These are phyloP conservation scores for Fibroporia radiculosa DNA, from an alignment of 768 basidiomycete species.

Conservation along the genomic window DNA sequence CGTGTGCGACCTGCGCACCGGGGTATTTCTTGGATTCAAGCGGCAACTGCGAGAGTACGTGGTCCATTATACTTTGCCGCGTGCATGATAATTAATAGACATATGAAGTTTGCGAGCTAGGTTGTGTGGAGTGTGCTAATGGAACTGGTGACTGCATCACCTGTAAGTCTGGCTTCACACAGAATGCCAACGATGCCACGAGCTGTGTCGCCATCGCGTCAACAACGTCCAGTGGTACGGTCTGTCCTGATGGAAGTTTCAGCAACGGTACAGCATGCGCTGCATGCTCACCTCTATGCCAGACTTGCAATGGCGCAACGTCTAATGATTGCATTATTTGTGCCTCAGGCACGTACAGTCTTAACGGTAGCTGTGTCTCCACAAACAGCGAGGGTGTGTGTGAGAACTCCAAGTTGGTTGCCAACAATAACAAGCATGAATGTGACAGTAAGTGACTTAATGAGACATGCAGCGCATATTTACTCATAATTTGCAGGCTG, in stretches of 20 bases:
- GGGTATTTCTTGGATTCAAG: constrained; percentile 69
- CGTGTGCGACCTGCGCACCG: constrained; percentile 63
- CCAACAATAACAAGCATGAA: constrained; percentile 73
- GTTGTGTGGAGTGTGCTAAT: constrained; percentile 65
- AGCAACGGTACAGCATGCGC: constrained; percentile 45
- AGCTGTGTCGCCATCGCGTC: constrained; percentile 51
- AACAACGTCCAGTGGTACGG: constrained; percentile 40
- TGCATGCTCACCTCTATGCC: constrained; percentile 57
- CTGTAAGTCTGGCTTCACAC: constrained; percentile 66
- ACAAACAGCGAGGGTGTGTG: constrained; percentile 67
- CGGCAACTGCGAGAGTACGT: constrained; percentile 65
- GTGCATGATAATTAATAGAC: background rate
- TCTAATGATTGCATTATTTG: constrained; percentile 71
- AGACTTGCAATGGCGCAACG: constrained; percentile 60
- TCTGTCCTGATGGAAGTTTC: constrained; percentile 65
- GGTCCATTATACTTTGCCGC: background rate
- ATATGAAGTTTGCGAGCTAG: constrained; percentile 56
- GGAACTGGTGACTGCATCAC: constrained; percentile 61
- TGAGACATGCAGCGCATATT: constrained; percentile 2
- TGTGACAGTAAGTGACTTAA: constrained; percentile 62
- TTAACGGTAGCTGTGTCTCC: constrained; percentile 66
- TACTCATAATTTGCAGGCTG: constrained; percentile 46
- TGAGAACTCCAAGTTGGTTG: constrained; percentile 59
- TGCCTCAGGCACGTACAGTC: constrained; percentile 46
- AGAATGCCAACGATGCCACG: constrained; percentile 56